phyloP scores from a whole-genome alignment of 169 alveolate species.

The Miamiensis avidus region DNA sequence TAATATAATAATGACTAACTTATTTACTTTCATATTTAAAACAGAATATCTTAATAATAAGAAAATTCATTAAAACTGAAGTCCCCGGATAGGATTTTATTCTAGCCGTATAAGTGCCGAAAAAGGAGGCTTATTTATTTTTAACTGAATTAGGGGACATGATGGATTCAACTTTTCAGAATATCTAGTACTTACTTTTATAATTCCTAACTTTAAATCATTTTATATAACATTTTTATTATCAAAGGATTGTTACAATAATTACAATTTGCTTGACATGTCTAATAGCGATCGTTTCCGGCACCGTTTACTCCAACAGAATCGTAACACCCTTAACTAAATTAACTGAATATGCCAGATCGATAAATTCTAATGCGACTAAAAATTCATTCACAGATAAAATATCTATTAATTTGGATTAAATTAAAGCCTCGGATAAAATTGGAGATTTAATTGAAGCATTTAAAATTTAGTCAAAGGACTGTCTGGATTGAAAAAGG shows the following conservation, averaged over 20 bases:
- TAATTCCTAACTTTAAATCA: neutral
- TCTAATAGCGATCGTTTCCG: slow-evolving; percentile 5
- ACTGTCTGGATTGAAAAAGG: slow-evolving; percentile 29
- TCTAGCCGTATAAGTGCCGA: slow-evolving; percentile 13
- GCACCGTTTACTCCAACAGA: slow-evolving; percentile 12
- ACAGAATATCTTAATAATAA: neutral
- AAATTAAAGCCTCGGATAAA: slow-evolving; percentile 23
- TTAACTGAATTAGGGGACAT: neutral
- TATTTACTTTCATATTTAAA: neutral
- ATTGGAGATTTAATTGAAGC: slow-evolving; percentile 31
- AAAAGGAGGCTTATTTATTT: slow-evolving; percentile 22
- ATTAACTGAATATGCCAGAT: slow-evolving; percentile 18
- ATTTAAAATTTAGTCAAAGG: slow-evolving; percentile 26
- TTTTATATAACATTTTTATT: neutral
- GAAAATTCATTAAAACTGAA: slow-evolving; percentile 16
- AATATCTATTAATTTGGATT: slow-evolving; percentile 16
- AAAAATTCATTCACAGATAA: slow-evolving; percentile 14
- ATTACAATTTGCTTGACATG: slow-evolving; percentile 17
- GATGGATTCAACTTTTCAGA: slow-evolving; percentile 3
- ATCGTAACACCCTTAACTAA: slow-evolving; percentile 11
- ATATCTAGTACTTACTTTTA: neutral
- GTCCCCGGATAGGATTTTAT: neutral
- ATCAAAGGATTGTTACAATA: neutral
- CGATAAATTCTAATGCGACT: slow-evolving; percentile 19
- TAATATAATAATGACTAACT: neutral